Evolutionary conservation across 148 eudicot species (phyloP), one percentile per base, ranked within the genome.

Genomic region (Dianthus caryophyllus): DNA sequence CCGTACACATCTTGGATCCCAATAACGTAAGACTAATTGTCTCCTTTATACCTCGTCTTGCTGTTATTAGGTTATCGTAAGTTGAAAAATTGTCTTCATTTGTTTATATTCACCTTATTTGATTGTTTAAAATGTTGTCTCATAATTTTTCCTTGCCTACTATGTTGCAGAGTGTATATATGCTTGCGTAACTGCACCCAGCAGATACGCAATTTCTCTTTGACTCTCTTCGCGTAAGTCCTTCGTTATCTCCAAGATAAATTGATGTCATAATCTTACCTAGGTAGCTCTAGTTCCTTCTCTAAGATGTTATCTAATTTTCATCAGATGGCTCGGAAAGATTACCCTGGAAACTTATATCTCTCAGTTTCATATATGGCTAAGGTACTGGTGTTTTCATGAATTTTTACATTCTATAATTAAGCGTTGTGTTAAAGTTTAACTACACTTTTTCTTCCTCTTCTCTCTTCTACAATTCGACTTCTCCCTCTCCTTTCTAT

Each of bases 1-100:
- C 98, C 98, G 62, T 90, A 90, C 87, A 93, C 98, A 44, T 93
- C 98, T 56, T 93, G 98, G 98, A 93, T 93, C 60, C 98, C 98
- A 5, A 93, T 93, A 73, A 90, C 90, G 98, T 93, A 54, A 41
- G 94, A 64, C 53, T 13, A 46, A 26, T 39, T 55, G 15, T 48
- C 68, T 73, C 75, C 18, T 22, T 61, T 39, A 22, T 16, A 30
- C 66, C n/a, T 46, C 38, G 2, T 61, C 29, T 52, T 46, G 36
- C 30, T 41, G 14, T 48, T 61, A 10, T 26, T 11, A 0, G 27
- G 27, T n/a, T n/a, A n/a, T n/a, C n/a, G n/a, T n/a, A n/a, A n/a
- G n/a, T n/a, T n/a, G n/a, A n/a, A n/a, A n/a, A n/a, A n/a, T n/a
- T n/a, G n/a, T n/a, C n/a, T n/a, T n/a, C n/a, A n/a, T n/a, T n/a